Conservation (phyloP, 202 grass and related monocot genomes). For the Zoysia matrella region DNA sequence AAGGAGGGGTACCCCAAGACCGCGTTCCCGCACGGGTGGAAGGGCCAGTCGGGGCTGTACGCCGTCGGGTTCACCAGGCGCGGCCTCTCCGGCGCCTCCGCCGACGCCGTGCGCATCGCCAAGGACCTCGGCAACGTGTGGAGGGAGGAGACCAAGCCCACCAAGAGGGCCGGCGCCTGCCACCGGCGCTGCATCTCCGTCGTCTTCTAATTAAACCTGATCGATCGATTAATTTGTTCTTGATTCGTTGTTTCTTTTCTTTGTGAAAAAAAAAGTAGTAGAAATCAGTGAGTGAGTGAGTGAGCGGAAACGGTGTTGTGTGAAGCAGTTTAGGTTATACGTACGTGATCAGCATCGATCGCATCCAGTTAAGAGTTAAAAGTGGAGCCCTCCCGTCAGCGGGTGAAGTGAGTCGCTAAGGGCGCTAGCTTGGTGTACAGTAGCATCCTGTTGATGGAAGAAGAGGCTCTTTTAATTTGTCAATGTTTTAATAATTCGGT, state of each 20-base stretch:
- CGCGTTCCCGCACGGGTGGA: slow-evolving; percentile 75
- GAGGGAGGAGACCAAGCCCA: slow-evolving; percentile 77
- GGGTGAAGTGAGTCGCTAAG: slow-evolving; percentile 52
- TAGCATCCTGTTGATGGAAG: slow-evolving; percentile 44
- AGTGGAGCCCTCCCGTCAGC: slow-evolving; percentile 61
- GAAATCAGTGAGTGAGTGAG: background rate
- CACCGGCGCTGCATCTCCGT: slow-evolving; percentile 77
- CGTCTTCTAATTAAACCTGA: slow-evolving; percentile 46
- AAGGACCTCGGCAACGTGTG: slow-evolving; percentile 60
- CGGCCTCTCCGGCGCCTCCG: slow-evolving; percentile 70
- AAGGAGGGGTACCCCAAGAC: slow-evolving; percentile 82
- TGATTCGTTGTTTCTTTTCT: slow-evolving; percentile 44
- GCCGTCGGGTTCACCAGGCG: slow-evolving; percentile 79
- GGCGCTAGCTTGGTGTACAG: slow-evolving; percentile 56
- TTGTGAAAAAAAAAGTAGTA: too few relatives aligned
- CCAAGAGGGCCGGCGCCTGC: slow-evolving; percentile 60
- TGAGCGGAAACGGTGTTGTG: background rate
- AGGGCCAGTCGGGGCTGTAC: slow-evolving; percentile 70
- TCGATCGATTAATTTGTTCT: slow-evolving; percentile 45
- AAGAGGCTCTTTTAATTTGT: slow-evolving; percentile 39
- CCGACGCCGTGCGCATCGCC: slow-evolving; percentile 68
- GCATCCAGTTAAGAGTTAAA: background rate
- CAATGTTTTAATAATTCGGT: too few relatives aligned
- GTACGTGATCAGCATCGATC: background rate
- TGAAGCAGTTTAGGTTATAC: slow-evolving; percentile 44